Evolutionary conservation across 768 basidiomycete species (phyloP).

Genomic region (Tricholoma sp.): DNA sequence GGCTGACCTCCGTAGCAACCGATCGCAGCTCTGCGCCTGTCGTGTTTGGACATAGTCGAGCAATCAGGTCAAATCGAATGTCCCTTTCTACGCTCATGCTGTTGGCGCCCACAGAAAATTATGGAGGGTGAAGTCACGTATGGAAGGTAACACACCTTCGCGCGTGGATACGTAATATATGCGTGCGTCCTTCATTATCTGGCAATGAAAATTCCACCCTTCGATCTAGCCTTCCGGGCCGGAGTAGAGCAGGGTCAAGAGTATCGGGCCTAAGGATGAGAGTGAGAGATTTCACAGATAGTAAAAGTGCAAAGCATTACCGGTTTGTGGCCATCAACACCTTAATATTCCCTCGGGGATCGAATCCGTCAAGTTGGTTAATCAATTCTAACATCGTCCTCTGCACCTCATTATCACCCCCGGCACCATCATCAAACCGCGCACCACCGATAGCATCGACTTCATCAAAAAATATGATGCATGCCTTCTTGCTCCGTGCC

Average conservation of each 20-base stretch:
- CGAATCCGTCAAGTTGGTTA: constrained; percentile 98
- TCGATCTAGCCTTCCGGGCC: constrained; percentile 94
- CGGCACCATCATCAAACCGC: constrained; percentile 96
- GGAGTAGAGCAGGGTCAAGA: constrained; percentile 91
- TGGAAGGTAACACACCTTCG: constrained; percentile 52
- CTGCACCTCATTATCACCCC: constrained; percentile 98
- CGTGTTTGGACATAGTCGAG: constrained; percentile 94
- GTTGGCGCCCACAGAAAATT: constrained; percentile 6
- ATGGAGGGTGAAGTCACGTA: background rate
- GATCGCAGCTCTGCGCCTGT: constrained; percentile 98
- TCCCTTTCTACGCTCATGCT: constrained; percentile 98
- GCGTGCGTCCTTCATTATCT: constrained; percentile 92
- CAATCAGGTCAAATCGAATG: constrained; percentile 97
- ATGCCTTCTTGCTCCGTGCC: constrained; percentile 98
- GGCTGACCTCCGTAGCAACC: constrained; percentile 87
- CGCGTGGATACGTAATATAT: constrained; percentile 95
- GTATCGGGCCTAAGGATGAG: constrained; percentile 77
- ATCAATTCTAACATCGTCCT: constrained; percentile 99
- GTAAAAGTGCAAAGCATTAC: constrained; percentile 34
- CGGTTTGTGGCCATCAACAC: constrained; percentile 99
- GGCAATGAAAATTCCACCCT: constrained; percentile 96
- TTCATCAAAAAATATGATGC: constrained; percentile 99
- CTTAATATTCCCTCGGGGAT: constrained; percentile 98
- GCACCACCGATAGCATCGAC: constrained; percentile 98
- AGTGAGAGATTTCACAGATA: background rate